Base-by-base conservation (phyloP, 352 stramenopile species). In the Globisporangium barbulae region DNA sequence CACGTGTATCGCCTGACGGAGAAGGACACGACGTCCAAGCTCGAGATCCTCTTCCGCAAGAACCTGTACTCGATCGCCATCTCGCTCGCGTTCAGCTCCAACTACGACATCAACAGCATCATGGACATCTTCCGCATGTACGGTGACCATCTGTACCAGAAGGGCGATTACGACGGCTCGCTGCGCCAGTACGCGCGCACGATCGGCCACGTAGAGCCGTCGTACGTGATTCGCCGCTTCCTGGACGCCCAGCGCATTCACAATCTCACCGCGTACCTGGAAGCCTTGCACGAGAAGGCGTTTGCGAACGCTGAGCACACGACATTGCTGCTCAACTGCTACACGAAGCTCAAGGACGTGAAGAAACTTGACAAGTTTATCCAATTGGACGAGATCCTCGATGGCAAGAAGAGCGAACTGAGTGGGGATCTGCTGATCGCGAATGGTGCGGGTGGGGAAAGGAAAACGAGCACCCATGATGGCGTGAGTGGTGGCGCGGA, bases 61-160 rank as follows among this genome's bases (percentile, higher is more conserved):
- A 98, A 99, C 72, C 70, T 99, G 35, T 99, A 98, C 74, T 93
- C 92, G 37, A 98, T 98, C 55, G 97, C 97, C 35, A 98, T 99
- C 59, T 98, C 94, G 61, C 89, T 99, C 49, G 97, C 97, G 5
- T 98, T 94, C 69, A 96, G 87, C 73, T 94, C 97, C 63, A 97
- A 98, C 64, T 95, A 97, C 69, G 83, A 98, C 58, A 85, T 98
- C 30, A 92, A 93, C 59, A 97, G 96, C 63, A 98, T 99, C 64
- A 97, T 98, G 71, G 89, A 96, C 37, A 98, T 99, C 33, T 97
- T 93, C 64, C 87, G 89, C 57, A 97, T 95, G 87, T 98, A 99
- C 73, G 98, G 97, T 49, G 97, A 99, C 70, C 96, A 99, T 70
- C 76, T 99, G 44, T 99, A 99, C 76, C 79, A 98, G 61, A 98